These are phyloP conservation scores for Oryza brachyantha DNA, from an alignment of 176 grass and related monocot genomes.

Conservation along the genomic window DNA sequence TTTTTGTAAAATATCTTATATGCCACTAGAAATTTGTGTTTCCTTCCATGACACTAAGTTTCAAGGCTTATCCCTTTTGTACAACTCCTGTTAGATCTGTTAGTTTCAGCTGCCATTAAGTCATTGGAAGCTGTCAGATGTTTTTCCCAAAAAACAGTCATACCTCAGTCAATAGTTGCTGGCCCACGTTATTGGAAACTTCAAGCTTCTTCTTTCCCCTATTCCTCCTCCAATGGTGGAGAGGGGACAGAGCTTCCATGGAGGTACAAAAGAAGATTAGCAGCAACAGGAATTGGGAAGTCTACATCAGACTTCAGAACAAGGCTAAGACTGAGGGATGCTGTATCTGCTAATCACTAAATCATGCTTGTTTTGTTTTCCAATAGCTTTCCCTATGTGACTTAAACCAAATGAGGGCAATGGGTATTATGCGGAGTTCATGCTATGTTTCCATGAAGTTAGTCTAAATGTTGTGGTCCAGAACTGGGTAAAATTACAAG, in stretches of 20 bases:
- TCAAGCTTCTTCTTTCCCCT: background rate
- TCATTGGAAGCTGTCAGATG: background rate
- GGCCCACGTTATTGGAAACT: background rate
- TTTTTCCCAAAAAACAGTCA: background rate
- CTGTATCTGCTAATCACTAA: background rate
- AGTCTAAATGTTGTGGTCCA: conserved; percentile 1
- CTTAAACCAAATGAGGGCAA: background rate
- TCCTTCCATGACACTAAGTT: background rate
- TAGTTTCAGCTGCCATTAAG: background rate
- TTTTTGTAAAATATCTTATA: background rate
- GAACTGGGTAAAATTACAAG: background rate
- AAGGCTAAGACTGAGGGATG: background rate
- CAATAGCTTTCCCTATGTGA: background rate
- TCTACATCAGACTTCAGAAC: background rate
- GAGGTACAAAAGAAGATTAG: background rate
- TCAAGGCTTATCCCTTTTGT: background rate
- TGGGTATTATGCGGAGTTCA: background rate
- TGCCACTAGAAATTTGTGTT: background rate
- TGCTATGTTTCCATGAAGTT: background rate
- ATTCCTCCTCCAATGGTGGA: background rate
- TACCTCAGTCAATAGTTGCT: background rate
- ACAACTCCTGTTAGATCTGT: background rate
- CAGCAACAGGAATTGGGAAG: background rate
- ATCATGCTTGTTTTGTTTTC: background rate
- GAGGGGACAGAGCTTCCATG: background rate